These are phyloP conservation scores for Cicer judaicum DNA, from an alignment of 306 rosid genomes.

Conservation along the genomic window DNA sequence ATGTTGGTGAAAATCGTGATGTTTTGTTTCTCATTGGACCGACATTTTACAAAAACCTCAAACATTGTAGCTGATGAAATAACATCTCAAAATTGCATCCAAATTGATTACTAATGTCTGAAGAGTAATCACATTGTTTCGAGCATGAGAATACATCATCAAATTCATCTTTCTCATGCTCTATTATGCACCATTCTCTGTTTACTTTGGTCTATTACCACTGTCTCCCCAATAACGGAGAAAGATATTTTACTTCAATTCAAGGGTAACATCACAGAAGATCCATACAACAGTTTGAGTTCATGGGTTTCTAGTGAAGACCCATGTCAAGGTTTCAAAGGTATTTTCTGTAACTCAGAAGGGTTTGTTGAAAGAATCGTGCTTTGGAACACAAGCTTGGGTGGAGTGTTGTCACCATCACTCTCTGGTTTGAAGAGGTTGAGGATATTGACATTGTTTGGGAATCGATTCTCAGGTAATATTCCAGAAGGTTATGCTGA, in stretches of 20 bases:
- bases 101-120: slow-evolving; percentile 55
- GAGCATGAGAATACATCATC: slow-evolving; percentile 84
- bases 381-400: slow-evolving; percentile 85
- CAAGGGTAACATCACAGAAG: slow-evolving; percentile 72
- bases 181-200: slow-evolving; percentile 59
- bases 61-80: slow-evolving; percentile 45
- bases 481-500: slow-evolving; percentile 73
- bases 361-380: slow-evolving; percentile 88
- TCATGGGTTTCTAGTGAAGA: slow-evolving; percentile 71
- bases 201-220: slow-evolving; percentile 47
- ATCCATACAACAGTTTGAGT: slow-evolving; percentile 65
- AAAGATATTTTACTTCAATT: slow-evolving; percentile 89
- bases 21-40: slow-evolving; percentile 45
- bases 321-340: slow-evolving; percentile 71
- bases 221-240: slow-evolving; percentile 63
- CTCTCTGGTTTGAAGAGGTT: slow-evolving; percentile 75
- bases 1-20: slow-evolving; percentile 48
- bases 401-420: slow-evolving; percentile 72
- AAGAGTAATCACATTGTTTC: slow-evolving; percentile 62
- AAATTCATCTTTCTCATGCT: slow-evolving; percentile 73
- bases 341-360: slow-evolving; percentile 70
- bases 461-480: slow-evolving; percentile 73
- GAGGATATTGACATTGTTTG: slow-evolving; percentile 85
- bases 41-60: slow-evolving; percentile 39
- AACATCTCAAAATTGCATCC: slow-evolving; percentile 37